These are phyloP conservation scores for Papilionanthe hybrid DNA, from an alignment of 116 monocot genomes.

Conservation along the genomic window DNA sequence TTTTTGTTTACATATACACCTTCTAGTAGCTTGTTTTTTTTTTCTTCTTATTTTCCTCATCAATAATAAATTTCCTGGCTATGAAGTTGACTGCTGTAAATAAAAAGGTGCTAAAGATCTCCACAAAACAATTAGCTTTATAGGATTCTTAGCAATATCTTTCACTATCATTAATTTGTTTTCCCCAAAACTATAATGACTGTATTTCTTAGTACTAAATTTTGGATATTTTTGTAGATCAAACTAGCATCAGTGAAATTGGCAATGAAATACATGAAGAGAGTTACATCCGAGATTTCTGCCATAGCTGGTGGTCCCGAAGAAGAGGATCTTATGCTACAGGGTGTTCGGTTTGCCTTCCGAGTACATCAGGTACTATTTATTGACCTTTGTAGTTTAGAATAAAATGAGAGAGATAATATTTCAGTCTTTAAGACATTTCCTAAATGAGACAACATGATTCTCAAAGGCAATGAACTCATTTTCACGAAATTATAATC, in stretches of 20 bases:
- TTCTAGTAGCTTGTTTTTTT: no score
- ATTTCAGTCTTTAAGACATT: no score
- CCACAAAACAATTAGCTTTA: no score
- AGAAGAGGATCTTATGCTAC: constrained; percentile 91
- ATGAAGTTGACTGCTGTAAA: no score
- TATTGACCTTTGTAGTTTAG: not conserved
- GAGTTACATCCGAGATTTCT: constrained; percentile 76
- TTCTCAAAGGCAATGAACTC: no score
- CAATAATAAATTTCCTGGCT: no score
- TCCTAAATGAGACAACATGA: no score
- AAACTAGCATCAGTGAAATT: constrained; percentile 87
- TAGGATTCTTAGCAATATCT: not conserved
- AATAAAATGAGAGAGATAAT: no score
- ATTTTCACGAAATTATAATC: no score
- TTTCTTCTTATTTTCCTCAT: no score
- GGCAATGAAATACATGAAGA: constrained; percentile 88
- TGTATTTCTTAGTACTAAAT: not conserved
- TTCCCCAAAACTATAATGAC: not conserved
- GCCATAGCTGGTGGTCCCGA: constrained; percentile 48
- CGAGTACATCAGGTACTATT: constrained; percentile 81
- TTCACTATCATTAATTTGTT: not conserved
- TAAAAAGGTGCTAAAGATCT: no score
- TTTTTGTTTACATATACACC: no score
- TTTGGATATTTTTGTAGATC: constrained; percentile 42
- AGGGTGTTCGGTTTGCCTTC: constrained; percentile 91